phyloP scores from a whole-genome alignment of 148 eudicot species.

The Chenopodium formosanum region DNA sequence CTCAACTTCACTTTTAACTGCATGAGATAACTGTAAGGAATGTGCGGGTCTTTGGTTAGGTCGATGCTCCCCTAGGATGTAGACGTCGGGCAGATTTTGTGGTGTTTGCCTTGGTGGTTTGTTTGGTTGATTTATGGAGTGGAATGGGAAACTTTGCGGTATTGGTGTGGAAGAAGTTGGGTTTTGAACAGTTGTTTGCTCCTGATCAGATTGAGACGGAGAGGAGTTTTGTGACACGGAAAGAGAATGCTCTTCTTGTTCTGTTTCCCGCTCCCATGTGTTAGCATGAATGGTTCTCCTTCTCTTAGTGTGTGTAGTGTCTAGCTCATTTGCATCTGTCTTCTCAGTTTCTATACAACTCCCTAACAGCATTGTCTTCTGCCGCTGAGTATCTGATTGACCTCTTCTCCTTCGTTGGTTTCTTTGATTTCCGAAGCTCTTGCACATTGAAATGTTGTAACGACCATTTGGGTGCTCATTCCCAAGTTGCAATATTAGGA shows the following conservation, averaged over 20 bases:
- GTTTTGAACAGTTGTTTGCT: conserved; percentile 42
- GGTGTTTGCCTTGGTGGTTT: conserved; percentile 17
- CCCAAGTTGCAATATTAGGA: conserved; percentile 67
- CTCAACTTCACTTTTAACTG: background rate
- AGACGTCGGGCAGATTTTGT: conserved; percentile 29
- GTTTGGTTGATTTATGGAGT: conserved; percentile 38
- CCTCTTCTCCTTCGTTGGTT: conserved; percentile 37
- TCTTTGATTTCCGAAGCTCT: conserved; percentile 34
- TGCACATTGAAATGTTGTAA: conserved; percentile 44
- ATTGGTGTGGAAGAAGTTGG: conserved; percentile 14
- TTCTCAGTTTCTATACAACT: conserved; percentile 33
- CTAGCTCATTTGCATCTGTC: conserved; percentile 33
- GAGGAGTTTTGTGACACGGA: conserved; percentile 75
- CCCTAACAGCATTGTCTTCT: conserved; percentile 47
- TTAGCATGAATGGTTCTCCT: conserved; percentile 46
- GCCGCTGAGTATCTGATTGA: conserved; percentile 21
- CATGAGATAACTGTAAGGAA: conserved; percentile 14
- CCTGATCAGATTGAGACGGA: conserved; percentile 87
- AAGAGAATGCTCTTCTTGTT: conserved; percentile 72
- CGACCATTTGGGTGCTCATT: conserved; percentile 46
- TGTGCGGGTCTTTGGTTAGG: conserved; percentile 22
- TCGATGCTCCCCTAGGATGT: conserved; percentile 28
- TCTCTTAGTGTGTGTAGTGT: conserved; percentile 49
- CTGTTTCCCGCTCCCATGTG: conserved; percentile 45
- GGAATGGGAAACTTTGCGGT: conserved; percentile 32